A percentile compares a stretch with the other conserved stretches of the same genome.
These are phyloP conservation scores for Colletotrichum sp. DNA, from an alignment of 2,329 filamentous ascomycete species.

Conservation along the genomic window DNA sequence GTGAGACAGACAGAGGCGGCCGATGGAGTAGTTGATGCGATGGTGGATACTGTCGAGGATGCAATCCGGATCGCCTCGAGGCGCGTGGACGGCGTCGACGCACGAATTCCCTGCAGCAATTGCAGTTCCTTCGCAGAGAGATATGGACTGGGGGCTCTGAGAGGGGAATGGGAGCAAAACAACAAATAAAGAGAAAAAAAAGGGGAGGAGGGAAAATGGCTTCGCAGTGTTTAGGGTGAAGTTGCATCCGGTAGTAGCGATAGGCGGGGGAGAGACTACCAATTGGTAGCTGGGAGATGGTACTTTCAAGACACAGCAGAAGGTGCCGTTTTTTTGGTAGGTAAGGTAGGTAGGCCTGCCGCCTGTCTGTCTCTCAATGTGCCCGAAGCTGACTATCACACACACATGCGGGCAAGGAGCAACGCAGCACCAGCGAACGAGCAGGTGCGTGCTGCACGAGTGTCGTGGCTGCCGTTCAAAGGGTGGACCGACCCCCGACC, in stretches of 20 bases:
- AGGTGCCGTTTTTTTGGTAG: neutral
- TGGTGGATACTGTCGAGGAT: constrained; percentile 5
- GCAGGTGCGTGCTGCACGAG: constrained; percentile 38
- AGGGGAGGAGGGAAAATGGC: neutral
- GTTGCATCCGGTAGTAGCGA: constrained; percentile 11
- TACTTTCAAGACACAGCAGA: neutral
- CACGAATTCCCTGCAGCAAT: neutral
- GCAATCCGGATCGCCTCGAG: constrained; percentile 10
- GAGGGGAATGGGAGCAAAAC: neutral
- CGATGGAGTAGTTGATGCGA: neutral
- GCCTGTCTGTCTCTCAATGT: neutral
- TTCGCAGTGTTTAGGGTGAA: constrained; percentile 13
- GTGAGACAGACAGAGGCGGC: neutral
- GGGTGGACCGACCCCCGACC: constrained; percentile 29
- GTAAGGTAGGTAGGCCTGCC: neutral
- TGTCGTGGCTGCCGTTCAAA: constrained; percentile 55
- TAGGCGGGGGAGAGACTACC: constrained; percentile 2
- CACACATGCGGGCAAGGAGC: constrained; percentile 8
- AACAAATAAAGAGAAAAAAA: neutral
- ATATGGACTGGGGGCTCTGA: neutral
- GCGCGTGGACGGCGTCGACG: neutral
- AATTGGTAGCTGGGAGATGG: neutral
- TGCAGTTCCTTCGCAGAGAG: neutral
- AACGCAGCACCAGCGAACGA: constrained; percentile 15
- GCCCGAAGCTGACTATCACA: neutral